These are phyloP conservation scores for Populus euphratica DNA, from an alignment of 345 rosid species.

Conservation along the genomic window DNA sequence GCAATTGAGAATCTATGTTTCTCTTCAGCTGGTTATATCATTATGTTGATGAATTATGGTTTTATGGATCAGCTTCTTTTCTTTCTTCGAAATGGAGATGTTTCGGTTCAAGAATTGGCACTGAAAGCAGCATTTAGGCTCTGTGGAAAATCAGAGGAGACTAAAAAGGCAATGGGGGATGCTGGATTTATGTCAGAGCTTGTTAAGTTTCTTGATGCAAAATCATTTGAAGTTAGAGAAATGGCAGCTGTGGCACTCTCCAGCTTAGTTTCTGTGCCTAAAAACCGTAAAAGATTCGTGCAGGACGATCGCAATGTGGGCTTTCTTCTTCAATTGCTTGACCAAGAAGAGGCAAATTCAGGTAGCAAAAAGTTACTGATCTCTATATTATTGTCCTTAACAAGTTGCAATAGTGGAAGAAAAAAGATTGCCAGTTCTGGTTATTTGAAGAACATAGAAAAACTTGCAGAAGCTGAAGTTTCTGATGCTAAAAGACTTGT, in stretches of 20 bases:
- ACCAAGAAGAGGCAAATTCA: conserved; percentile 54
- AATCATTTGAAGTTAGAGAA: conserved; percentile 66
- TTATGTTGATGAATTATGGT: conserved; percentile 42
- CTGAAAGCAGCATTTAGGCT: conserved; percentile 64
- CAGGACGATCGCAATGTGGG: conserved; percentile 70
- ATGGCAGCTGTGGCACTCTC: conserved; percentile 71
- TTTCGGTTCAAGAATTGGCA: conserved; percentile 70
- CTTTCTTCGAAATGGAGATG: conserved; percentile 61
- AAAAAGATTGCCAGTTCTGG: conserved; percentile 74
- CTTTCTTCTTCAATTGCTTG: conserved; percentile 56
- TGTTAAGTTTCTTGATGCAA: conserved; percentile 67
- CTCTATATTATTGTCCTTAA: conserved; percentile 64
- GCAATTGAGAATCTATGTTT: conserved; percentile 74
- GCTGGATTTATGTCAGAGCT: conserved; percentile 80
- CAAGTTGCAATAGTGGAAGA: conserved; percentile 66
- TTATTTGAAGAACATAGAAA: conserved; percentile 73
- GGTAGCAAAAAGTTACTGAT: conserved; percentile 58
- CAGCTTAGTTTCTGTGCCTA: conserved; percentile 53
- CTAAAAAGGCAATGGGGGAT: conserved; percentile 70
- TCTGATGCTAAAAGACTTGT: conserved; percentile 80
- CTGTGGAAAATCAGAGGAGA: conserved; percentile 57
- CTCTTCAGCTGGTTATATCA: conserved; percentile 40
- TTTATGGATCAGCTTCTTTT: conserved; percentile 55
- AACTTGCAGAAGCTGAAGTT: conserved; percentile 78
- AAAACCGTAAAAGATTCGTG: conserved; percentile 58